These are phyloP conservation scores for Babesia divergens DNA, from an alignment of 169 alveolate species.

Conservation along the genomic window DNA sequence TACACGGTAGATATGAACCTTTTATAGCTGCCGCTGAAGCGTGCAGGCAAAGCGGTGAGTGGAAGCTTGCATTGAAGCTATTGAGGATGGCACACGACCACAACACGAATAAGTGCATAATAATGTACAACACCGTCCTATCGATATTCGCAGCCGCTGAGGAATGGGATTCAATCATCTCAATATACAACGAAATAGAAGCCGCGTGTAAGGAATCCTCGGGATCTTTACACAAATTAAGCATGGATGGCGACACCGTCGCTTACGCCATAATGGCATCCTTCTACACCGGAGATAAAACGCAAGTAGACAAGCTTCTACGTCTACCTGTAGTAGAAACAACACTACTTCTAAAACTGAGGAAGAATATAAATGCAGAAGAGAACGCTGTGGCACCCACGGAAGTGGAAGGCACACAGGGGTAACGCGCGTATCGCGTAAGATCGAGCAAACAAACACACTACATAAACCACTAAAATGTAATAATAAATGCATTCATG, in stretches of 20 bases:
- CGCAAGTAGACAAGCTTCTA: conserved; percentile 15
- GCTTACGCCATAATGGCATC: conserved; percentile 41
- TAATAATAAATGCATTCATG: too few relatives aligned
- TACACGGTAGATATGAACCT: conserved; percentile 1
- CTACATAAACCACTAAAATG: too few relatives aligned
- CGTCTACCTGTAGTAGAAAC: conserved; percentile 37
- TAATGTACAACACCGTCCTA: conserved; percentile 50
- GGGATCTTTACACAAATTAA: neutral
- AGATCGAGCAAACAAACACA: too few relatives aligned
- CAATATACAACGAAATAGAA: conserved; percentile 24
- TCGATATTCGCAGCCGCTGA: conserved; percentile 39
- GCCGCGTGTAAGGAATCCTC: neutral
- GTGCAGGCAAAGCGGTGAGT: conserved; percentile 55
- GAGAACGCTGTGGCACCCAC: neutral
- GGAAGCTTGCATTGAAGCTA: conserved; percentile 57
- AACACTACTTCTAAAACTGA: conserved; percentile 38
- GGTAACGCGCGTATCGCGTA: too few relatives aligned
- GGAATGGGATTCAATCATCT: conserved; percentile 51
- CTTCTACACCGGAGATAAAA: conserved; percentile 24
- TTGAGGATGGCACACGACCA: conserved; percentile 39
- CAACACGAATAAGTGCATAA: neutral
- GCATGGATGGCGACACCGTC: conserved; percentile 46
- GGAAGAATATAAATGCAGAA: conserved; percentile 20
- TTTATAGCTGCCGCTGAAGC: conserved; percentile 41
- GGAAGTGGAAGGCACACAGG: neutral